A percentile compares a stretch with the other conserved stretches of the same genome.
Evolutionary conservation across 345 rosid species (phyloP).

Genomic region (Noccaea bulbosa): DNA sequence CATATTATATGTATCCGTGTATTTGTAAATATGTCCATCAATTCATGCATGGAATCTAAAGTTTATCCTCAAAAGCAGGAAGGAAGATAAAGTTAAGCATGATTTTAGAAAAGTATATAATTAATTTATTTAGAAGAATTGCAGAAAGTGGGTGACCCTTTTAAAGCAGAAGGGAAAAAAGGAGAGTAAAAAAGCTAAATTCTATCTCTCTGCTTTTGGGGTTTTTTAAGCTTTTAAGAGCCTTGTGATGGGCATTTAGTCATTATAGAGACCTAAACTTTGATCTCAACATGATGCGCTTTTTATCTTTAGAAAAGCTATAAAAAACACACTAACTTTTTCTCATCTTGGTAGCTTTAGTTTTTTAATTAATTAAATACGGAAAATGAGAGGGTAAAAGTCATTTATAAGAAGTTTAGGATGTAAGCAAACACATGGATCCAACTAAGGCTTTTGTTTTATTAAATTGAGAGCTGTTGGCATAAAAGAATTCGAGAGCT

Average conservation of each 20-base stretch:
- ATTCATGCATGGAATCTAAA: conserved; percentile 55
- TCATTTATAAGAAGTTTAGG: conserved; percentile 1
- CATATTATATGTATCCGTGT: conserved; percentile 6
- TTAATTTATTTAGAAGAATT: conserved; percentile 44
- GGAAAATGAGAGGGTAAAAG: background rate
- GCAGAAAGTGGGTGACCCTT: conserved; percentile 87
- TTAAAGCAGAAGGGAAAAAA: conserved; percentile 47
- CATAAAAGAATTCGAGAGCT: background rate
- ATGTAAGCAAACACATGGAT: conserved; percentile 23
- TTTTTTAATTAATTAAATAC: background rate
- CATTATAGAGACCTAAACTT: conserved; percentile 32
- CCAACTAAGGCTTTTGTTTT: conserved; percentile 8
- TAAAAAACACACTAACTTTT: conserved; percentile 40
- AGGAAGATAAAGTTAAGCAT: conserved; percentile 52
- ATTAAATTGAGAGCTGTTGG: conserved; percentile 1
- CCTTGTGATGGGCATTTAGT: conserved; percentile 46
- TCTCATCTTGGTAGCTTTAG: conserved; percentile 27
- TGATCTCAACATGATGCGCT: conserved; percentile 31
- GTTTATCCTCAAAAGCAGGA: conserved; percentile 65
- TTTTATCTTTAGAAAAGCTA: conserved; percentile 34
- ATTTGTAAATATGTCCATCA: conserved; percentile 26
- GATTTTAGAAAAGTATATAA: conserved; percentile 41
- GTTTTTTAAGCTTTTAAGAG: conserved; percentile 44
- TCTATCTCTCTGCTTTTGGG: conserved; percentile 46
- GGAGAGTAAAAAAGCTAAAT: conserved; percentile 39